Evolutionary conservation across 2,329 filamentous ascomycete species (phyloP).

Genomic region (Dothiorella sarmentorum): DNA sequence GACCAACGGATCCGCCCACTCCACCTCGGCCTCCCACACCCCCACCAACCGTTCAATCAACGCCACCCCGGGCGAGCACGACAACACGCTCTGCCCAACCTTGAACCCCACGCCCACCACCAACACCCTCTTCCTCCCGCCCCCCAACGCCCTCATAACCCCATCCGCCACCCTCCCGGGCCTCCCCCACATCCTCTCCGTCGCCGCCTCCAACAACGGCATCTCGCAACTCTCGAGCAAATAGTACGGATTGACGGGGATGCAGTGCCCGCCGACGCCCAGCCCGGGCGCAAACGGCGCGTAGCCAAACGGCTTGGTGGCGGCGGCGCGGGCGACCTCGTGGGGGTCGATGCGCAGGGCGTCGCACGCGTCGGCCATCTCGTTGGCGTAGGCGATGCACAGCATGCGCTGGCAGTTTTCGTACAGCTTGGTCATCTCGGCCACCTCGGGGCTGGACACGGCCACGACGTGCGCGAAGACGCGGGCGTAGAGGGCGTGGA

Average conservation of each 20-base stretch:
- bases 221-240: constrained; percentile 48
- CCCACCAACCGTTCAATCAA: constrained; percentile 37
- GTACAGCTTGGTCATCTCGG: constrained; percentile 58
- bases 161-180: constrained; percentile 34
- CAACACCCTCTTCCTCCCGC: constrained; percentile 42
- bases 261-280: constrained; percentile 56
- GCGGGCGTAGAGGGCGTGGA: constrained; percentile 45
- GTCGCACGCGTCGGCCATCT: constrained; percentile 54
- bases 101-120: constrained; percentile 55
- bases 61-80: constrained; percentile 48
- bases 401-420: constrained; percentile 59
- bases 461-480: constrained; percentile 49
- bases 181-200: constrained; percentile 44
- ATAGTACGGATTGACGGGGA: constrained; percentile 56
- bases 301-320: constrained; percentile 51
- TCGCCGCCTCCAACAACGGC: constrained; percentile 46
- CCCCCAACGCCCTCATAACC: background rate
- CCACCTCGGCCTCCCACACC: constrained; percentile 40
- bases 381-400: constrained; percentile 54
- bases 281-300: constrained; percentile 46
- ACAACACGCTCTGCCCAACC: constrained; percentile 46
- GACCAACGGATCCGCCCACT: constrained; percentile 47
- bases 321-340: constrained; percentile 50
- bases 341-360: constrained; percentile 48
- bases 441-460: constrained; percentile 53